These are phyloP conservation scores for Solanum raphanifolium DNA, from an alignment of 257 asterid genomes.

Conservation along the genomic window DNA sequence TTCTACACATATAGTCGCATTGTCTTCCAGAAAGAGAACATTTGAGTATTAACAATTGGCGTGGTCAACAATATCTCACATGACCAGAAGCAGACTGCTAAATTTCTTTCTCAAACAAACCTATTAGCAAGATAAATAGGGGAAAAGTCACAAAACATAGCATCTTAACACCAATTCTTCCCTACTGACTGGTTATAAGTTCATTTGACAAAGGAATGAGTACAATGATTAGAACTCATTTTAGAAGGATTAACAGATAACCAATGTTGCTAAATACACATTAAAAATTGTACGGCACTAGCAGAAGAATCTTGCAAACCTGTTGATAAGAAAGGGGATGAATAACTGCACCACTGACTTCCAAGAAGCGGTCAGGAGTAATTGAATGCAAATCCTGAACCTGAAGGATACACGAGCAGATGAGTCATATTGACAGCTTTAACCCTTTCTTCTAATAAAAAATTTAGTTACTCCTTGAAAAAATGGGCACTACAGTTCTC, in stretches of 20 bases:
- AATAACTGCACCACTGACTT: conserved; percentile 96
- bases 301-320: conserved; percentile 32
- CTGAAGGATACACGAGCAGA: conserved; percentile 34
- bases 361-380: conserved; percentile 88
- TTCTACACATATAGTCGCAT: neutral
- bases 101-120: neutral
- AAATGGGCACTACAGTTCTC: neutral
- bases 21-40: neutral
- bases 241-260: neutral
- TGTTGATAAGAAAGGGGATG: conserved; percentile 99
- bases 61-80: neutral
- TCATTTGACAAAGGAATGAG: neutral
- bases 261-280: neutral
- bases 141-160: neutral
- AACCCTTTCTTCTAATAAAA: neutral
- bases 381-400: conserved; percentile 91
- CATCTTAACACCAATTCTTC: neutral
- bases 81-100: neutral
- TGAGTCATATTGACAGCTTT: neutral
- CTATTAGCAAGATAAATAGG: neutral
- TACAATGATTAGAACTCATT: neutral
- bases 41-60: neutral
- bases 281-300: neutral
- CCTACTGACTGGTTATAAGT: neutral
- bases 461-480: neutral